Conservation (phyloP, 2,329 filamentous ascomycete species). For the Cladosporium sp. region DNA sequence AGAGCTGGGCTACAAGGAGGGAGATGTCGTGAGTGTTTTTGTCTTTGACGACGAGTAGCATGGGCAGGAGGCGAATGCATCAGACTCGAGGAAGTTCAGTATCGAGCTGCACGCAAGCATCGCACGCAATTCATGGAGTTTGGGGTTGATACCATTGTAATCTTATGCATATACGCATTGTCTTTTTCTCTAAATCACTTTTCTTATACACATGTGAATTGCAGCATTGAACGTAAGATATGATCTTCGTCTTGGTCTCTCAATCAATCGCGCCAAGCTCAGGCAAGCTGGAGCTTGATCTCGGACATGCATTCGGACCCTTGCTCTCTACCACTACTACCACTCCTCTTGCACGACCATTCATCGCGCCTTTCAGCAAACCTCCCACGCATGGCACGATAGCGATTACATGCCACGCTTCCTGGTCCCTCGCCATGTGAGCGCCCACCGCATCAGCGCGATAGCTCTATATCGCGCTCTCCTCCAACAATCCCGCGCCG, state of each 20-base stretch:
- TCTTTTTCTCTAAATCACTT: neutral
- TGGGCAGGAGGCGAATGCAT: neutral
- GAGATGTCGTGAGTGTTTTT: slow-evolving; percentile 72
- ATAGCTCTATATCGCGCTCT: slow-evolving; percentile 71
- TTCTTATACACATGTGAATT: too few species aligned
- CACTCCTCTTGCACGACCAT: too few species aligned
- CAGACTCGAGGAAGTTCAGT: neutral
- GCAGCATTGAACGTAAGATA: too few species aligned
- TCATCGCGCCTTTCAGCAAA: neutral
- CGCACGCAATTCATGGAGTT: neutral
- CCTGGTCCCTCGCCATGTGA: slow-evolving; percentile 44
- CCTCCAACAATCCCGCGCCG: slow-evolving; percentile 49
- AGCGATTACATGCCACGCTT: slow-evolving; percentile 22
- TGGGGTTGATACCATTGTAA: neutral
- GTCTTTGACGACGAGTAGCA: slow-evolving; percentile 43
- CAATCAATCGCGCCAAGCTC: neutral
- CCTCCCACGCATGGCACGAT: neutral
- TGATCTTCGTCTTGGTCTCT: neutral
- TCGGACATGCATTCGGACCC: neutral
- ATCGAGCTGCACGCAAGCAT: neutral
- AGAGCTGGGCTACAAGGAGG: slow-evolving; percentile 70
- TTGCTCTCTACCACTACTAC: too few species aligned
- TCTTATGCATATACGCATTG: neutral
- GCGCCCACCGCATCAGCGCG: slow-evolving; percentile 53
- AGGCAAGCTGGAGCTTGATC: neutral